Conservation (phyloP, 2,329 filamentous ascomycete species). For the Verticillium tricorpus region DNA sequence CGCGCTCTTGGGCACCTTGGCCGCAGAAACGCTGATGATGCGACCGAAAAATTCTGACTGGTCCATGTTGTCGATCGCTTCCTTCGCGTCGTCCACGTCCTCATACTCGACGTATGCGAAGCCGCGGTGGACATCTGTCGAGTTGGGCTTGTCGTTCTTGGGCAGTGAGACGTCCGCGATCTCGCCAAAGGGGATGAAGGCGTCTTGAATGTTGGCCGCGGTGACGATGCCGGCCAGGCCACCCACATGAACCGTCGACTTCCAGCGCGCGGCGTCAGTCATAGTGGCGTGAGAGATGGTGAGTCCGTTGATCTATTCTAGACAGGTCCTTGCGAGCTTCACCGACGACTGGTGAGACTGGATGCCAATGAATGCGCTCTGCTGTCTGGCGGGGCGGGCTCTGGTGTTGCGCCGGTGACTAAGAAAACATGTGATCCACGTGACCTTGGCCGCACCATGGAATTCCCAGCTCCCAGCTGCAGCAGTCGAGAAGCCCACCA, state of each 20-base stretch:
- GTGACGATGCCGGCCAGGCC: conserved; percentile 80
- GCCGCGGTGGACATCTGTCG: conserved; percentile 76
- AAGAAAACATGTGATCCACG: background rate
- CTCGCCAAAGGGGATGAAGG: conserved; percentile 95
- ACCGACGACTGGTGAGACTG: conserved; percentile 4
- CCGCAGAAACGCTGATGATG: conserved; percentile 85
- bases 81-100: conserved; percentile 75
- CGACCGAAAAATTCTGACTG: conserved; percentile 91
- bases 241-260: conserved; percentile 88
- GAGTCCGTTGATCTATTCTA: background rate
- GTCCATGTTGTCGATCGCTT: conserved; percentile 99
- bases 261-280: conserved; percentile 79
- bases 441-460: background rate
- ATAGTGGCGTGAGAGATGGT: conserved; percentile 39
- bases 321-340: background rate
- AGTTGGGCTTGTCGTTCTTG: conserved; percentile 77
- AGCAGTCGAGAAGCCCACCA: background rate
- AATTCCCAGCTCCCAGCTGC: background rate
- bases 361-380: conserved; percentile 1
- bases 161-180: conserved; percentile 88
- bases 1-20: conserved; percentile 85
- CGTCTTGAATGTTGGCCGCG: conserved; percentile 71
- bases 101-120: conserved; percentile 98
- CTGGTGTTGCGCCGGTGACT: background rate
- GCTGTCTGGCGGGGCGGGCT: background rate